Percentiles rank a stretch among this genome's conserved stretches.
Conservation (phyloP, 192 early-diverging fungal species). For the Coemansia sp. region DNA sequence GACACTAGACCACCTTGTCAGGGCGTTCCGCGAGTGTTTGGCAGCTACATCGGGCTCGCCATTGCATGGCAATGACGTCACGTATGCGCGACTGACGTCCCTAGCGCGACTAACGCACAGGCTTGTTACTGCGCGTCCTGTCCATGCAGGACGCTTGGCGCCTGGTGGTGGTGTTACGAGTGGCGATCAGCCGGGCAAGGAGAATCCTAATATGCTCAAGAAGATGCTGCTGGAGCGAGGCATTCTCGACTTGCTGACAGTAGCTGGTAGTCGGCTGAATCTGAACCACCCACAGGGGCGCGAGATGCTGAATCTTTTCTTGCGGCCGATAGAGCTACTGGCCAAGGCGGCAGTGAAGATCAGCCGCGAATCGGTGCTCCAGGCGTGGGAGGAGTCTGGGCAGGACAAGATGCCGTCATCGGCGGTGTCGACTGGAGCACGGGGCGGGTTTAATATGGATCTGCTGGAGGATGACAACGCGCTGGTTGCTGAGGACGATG, state of each 20-base stretch:
- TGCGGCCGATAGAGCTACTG: slow-evolving; percentile 87
- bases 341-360: slow-evolving; percentile 86
- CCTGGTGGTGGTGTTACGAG: background rate
- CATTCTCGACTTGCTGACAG: slow-evolving; percentile 76
- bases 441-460: slow-evolving; percentile 40
- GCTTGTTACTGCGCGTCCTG: slow-evolving; percentile 48
- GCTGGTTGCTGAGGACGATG: slow-evolving; percentile 32
- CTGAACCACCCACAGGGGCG: slow-evolving; percentile 84
- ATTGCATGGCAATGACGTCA: slow-evolving; percentile 27
- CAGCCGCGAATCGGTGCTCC: slow-evolving; percentile 63
- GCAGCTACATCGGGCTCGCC: slow-evolving; percentile 23
- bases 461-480: slow-evolving; percentile 40
- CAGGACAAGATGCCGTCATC: slow-evolving; percentile 52
- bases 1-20: slow-evolving; percentile 46
- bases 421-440: slow-evolving; percentile 6
- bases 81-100: slow-evolving; percentile 46
- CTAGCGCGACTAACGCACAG: slow-evolving; percentile 44
- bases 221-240: slow-evolving; percentile 86
- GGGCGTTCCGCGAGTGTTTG: slow-evolving; percentile 53
- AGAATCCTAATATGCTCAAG: slow-evolving; percentile 37
- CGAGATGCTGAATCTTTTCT: slow-evolving; percentile 67
- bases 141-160: slow-evolving; percentile 25
- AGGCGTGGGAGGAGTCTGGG: slow-evolving; percentile 44
- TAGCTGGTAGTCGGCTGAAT: slow-evolving; percentile 80
- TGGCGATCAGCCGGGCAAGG: slow-evolving; percentile 10